These are phyloP conservation scores for Penicillium sp. DNA, from an alignment of 2,329 filamentous ascomycete genomes.

Conservation along the genomic window DNA sequence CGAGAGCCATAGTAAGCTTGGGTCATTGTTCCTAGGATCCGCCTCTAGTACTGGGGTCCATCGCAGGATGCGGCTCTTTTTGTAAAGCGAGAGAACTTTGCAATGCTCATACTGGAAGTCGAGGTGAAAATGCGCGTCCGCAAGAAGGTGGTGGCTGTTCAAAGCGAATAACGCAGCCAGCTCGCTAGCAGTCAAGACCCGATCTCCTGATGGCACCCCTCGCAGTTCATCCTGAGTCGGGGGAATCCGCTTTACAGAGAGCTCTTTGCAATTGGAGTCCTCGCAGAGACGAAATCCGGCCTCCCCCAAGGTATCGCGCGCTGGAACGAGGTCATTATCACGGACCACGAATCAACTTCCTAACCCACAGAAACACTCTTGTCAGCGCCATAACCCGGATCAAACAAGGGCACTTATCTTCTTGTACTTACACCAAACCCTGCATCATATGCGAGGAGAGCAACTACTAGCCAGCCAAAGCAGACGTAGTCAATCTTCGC, in stretches of 20 bases:
- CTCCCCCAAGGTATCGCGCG: not conserved
- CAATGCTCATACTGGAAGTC: not conserved
- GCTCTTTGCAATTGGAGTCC: not conserved
- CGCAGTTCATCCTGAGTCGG: not conserved
- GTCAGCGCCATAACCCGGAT: not conserved
- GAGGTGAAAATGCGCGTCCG: conserved; percentile 2
- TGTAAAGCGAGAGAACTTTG: not conserved
- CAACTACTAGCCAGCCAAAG: conserved; percentile 1
- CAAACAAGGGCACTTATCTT: not conserved
- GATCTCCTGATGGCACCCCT: not conserved
- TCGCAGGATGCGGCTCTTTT: not conserved
- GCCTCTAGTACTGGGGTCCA: not conserved
- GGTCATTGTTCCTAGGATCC: not conserved
- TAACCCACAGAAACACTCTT: not conserved
- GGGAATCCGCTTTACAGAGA: not conserved
- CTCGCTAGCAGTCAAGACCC: not conserved
- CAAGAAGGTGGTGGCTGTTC: not conserved
- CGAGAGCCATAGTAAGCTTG: not conserved
- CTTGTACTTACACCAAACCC: conserved; percentile 15
- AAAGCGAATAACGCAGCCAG: too few species aligned
- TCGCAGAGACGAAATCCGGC: not conserved
- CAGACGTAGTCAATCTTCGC: not conserved
- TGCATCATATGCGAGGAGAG: not conserved
- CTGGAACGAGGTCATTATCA: not conserved
- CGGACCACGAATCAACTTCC: conserved; percentile 2